phyloP scores from a whole-genome alignment of 2,329 filamentous ascomycete genomes.

The Lecanicillium sp. region DNA sequence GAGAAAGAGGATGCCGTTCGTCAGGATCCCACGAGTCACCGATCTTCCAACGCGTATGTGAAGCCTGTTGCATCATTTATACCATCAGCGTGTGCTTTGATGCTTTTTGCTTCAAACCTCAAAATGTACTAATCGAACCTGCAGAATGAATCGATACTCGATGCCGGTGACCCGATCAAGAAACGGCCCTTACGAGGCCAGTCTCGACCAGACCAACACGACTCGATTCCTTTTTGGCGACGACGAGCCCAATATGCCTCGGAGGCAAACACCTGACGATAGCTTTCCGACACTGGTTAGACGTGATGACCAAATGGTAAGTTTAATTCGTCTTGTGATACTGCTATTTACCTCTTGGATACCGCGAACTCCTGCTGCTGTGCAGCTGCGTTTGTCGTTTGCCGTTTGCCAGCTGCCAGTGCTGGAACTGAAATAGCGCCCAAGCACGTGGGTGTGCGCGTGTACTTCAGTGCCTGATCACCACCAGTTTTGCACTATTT shows the following conservation, averaged over 20 bases:
- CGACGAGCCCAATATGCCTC: conserved; percentile 51
- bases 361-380: no score
- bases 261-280: conserved; percentile 62
- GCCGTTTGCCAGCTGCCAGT: not conserved
- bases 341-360: not conserved
- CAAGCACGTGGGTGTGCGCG: not conserved
- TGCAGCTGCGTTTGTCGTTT: not conserved
- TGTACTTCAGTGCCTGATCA: not conserved
- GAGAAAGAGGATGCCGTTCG: conserved; percentile 72
- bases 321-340: conserved; percentile 16
- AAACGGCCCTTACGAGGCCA: conserved; percentile 58
- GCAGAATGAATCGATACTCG: conserved; percentile 80
- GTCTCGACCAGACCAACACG: conserved; percentile 76
- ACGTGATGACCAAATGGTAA: conserved; percentile 51
- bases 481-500: conserved; percentile 5
- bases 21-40: conserved; percentile 62
- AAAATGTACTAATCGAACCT: conserved; percentile 10
- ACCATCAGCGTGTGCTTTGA: no score
- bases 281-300: conserved; percentile 79
- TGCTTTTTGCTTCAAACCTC: no score
- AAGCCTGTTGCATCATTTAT: no score
- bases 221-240: conserved; percentile 80
- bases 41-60: conserved; percentile 74
- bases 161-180: conserved; percentile 77
- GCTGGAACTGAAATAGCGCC: not conserved